phyloP scores from a whole-genome alignment of 345 rosid species.

The Hibiscus tridactylites region DNA sequence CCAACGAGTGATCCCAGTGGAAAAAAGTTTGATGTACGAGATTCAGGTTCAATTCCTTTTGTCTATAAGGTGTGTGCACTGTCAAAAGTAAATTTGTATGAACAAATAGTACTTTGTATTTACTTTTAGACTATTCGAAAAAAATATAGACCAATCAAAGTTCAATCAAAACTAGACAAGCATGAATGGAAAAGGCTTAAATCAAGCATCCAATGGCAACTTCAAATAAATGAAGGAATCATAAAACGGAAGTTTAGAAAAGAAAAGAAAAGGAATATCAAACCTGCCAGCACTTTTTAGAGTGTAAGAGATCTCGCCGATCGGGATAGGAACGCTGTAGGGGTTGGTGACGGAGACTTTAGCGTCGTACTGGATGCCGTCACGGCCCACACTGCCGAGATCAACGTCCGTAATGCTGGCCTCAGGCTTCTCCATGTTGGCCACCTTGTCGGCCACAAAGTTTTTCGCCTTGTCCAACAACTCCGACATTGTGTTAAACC shows the following conservation, averaged over 20 bases:
- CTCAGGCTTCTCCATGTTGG: constrained; percentile 61
- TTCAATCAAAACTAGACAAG: not conserved
- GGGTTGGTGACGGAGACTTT: constrained; percentile 72
- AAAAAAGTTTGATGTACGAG: too few species aligned
- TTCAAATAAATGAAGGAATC: not conserved
- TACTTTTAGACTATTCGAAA: too few species aligned
- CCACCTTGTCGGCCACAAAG: constrained; percentile 59
- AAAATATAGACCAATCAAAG: not conserved
- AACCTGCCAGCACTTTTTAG: constrained; percentile 73
- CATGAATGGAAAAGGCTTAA: not conserved
- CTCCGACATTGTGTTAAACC: constrained; percentile 17
- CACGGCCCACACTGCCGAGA: constrained; percentile 47
- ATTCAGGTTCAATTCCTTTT: too few species aligned
- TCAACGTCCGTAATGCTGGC: constrained; percentile 53
- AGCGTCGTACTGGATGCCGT: constrained; percentile 56
- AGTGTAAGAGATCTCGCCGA: constrained; percentile 64
- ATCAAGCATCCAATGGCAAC: not conserved
- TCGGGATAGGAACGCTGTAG: constrained; percentile 55
- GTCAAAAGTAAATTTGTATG: too few species aligned
- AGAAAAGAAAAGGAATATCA: not conserved
- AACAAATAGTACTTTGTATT: too few species aligned
- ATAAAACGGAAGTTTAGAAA: not conserved
- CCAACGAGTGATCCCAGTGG: too few species aligned
- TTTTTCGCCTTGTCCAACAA: constrained; percentile 61
- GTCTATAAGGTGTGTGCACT: too few species aligned